Evolutionary conservation across 2,329 filamentous ascomycete genomes (phyloP), one percentile per base, ranked within the genome.

Genomic region (Verticillium zaregamsianum): DNA sequence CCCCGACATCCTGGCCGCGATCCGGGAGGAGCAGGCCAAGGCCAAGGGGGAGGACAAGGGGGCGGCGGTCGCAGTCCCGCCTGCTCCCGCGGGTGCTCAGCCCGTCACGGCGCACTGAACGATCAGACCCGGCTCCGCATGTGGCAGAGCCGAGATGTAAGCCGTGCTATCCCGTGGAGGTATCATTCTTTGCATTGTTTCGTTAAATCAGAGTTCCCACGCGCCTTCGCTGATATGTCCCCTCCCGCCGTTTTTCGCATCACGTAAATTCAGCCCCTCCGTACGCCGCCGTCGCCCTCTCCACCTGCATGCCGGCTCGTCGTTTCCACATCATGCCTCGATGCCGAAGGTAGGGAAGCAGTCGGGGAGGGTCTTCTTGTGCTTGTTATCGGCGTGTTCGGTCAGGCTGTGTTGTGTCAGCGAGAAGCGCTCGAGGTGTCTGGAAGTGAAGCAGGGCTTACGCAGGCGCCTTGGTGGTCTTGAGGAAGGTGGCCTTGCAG

Each of bases 401-500:
- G 82, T 84, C 65, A 93, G 84, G 65, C 86, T 88, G 65, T 59
- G 35, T 3, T 52, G 15, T 11, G 35, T 28, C 8, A 40, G n/a
- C 28, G 28, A 35, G 15, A 52, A 45, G 33, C 33, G 25, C 2
- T 23, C 31, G 20, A 17, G 33, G 12, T 20, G 12, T 7, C 33
- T n/a, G 35, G 61, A 35, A 2, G 14, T 14, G 33, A 35, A 35
- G 9, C 33, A 35, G 14, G 57, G 54, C 85, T 68, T 80, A 88
- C 86, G 89, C 87, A 70, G 88, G 88, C 64, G 83, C 86, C 72
- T 89, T 89, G 64, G 88, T 89, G 39, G 90, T 93, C 80, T 89
- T 89, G 68, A 93, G 83, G 79, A 93, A 93, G 33, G 89, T 90
- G 68, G 89, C 85, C 77, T 88, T 90, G 89, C 90, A 93, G 70